phyloP scores from a whole-genome alignment of 108 stramenopile genomes.

The Cyclotella atomus region DNA sequence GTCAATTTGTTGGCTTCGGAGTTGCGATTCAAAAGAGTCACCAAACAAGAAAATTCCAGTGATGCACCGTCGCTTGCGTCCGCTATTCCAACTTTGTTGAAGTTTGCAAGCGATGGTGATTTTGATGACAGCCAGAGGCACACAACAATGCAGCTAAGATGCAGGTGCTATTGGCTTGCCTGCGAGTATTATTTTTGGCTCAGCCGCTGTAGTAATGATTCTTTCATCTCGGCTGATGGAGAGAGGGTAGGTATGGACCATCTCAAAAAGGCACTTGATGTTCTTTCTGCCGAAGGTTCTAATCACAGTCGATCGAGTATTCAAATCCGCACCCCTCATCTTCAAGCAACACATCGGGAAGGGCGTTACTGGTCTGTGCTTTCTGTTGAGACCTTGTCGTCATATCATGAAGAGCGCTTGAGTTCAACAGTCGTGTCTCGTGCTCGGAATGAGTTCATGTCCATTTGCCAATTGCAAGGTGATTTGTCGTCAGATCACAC shows the following conservation, averaged over 20 bases:
- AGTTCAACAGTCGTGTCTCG: constrained; percentile 76
- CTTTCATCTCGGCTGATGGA: constrained; percentile 57
- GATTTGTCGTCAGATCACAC: constrained; percentile 25
- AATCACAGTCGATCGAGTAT: not conserved
- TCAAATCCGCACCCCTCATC: constrained; percentile 66
- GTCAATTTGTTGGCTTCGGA: constrained; percentile 78
- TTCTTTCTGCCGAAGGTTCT: constrained; percentile 23
- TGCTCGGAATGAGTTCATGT: constrained; percentile 64
- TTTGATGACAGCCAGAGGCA: not conserved
- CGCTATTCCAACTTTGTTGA: constrained; percentile 60
- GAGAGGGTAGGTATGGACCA: constrained; percentile 59
- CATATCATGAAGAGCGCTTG: constrained; percentile 64
- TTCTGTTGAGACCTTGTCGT: constrained; percentile 51
- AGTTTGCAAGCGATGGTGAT: constrained; percentile 18
- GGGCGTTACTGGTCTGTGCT: constrained; percentile 74
- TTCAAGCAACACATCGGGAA: constrained; percentile 61
- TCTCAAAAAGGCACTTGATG: constrained; percentile 54
- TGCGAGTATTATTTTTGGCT: constrained; percentile 71
- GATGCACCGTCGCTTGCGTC: constrained; percentile 56
- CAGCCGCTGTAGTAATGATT: constrained; percentile 50
- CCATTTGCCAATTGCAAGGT: constrained; percentile 25
- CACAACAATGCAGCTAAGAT: constrained; percentile 39
- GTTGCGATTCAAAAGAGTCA: constrained; percentile 63
- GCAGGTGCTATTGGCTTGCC: constrained; percentile 73
- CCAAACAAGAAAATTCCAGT: constrained; percentile 46